Percentiles rank a stretch among this genome's conserved stretches.
Evolutionary conservation across 78 protist genomes (phyloP).

Genomic region (Dictyostelium capitatum): DNA sequence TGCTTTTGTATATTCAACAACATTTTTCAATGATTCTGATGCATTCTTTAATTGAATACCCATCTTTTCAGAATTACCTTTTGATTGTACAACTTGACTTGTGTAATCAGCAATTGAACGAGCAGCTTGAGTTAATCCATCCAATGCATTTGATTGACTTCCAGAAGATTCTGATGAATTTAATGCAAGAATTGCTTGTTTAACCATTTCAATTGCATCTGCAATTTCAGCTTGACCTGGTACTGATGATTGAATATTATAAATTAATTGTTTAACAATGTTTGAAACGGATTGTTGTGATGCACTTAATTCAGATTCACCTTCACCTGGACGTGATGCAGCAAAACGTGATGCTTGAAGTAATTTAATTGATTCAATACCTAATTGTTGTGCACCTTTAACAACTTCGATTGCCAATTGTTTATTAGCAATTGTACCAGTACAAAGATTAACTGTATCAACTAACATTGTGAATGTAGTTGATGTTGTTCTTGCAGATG

Average conservation of each 20-base stretch:
- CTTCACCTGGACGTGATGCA: constrained; percentile 72
- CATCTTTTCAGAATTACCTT: constrained; percentile 74
- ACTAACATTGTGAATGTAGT: constrained; percentile 47
- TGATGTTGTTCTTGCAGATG: constrained; percentile 67
- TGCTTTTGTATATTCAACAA: constrained; percentile 65
- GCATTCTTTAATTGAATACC: constrained; percentile 70
- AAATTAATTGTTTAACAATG: constrained; percentile 17
- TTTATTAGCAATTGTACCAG: constrained; percentile 66
- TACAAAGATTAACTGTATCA: constrained; percentile 43
- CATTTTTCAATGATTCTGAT: constrained; percentile 30
- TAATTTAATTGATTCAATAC: constrained; percentile 42
- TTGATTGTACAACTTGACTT: constrained; percentile 62
- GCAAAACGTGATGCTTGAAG: constrained; percentile 55
- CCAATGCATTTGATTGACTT: constrained; percentile 37
- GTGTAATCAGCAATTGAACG: constrained; percentile 63
- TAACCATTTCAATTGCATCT: constrained; percentile 62
- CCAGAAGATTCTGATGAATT: constrained; percentile 17
- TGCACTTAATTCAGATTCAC: constrained; percentile 47
- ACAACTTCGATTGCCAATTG: constrained; percentile 35
- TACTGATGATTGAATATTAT: constrained; percentile 54
- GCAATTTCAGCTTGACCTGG: constrained; percentile 84
- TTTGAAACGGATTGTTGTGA: constrained; percentile 52
- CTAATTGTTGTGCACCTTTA: constrained; percentile 33
- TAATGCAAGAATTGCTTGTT: constrained; percentile 33
- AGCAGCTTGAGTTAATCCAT: constrained; percentile 26